phyloP scores from a whole-genome alignment of 2,329 filamentous ascomycete species.

The Canariomyces notabilis region DNA sequence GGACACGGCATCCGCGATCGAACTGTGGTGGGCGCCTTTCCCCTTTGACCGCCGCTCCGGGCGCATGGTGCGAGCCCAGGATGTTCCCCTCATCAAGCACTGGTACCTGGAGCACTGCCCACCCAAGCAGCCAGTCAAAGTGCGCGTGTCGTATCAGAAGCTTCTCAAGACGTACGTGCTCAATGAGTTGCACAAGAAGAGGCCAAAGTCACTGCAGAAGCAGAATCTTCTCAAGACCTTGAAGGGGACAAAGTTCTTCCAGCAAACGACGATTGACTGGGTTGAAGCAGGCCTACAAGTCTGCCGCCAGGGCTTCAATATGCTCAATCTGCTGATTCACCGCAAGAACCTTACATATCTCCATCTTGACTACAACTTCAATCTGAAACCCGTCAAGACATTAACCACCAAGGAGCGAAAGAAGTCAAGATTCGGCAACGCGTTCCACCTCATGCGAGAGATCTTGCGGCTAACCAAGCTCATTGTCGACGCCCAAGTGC shows the following conservation, averaged over 20 bases:
- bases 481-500: slow-evolving; percentile 96
- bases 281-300: slow-evolving; percentile 98
- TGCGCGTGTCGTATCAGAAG: slow-evolving; percentile 97
- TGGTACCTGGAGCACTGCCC: slow-evolving; percentile 98
- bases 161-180: slow-evolving; percentile 92
- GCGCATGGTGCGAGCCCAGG: slow-evolving; percentile 92
- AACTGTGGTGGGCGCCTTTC: slow-evolving; percentile 96
- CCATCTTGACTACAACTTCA: slow-evolving; percentile 99
- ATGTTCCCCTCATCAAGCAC: slow-evolving; percentile 94
- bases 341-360: slow-evolving; percentile 97
- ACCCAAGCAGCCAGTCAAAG: slow-evolving; percentile 83
- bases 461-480: slow-evolving; percentile 93
- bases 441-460: slow-evolving; percentile 98
- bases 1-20: slow-evolving; percentile 85
- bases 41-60: slow-evolving; percentile 93
- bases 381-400: slow-evolving; percentile 97
- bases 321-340: slow-evolving; percentile 96
- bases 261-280: slow-evolving; percentile 99
- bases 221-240: slow-evolving; percentile 85
- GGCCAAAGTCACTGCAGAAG: slow-evolving; percentile 90
- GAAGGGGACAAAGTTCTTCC: slow-evolving; percentile 98
- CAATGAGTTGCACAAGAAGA: slow-evolving; percentile 94
- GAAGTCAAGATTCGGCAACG: slow-evolving; percentile 98
- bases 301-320: slow-evolving; percentile 97
- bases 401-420: slow-evolving; percentile 98